Evolutionary conservation across 805 yeast genomes (phyloP).

Genomic region (Saccharomyces eubayanus): DNA sequence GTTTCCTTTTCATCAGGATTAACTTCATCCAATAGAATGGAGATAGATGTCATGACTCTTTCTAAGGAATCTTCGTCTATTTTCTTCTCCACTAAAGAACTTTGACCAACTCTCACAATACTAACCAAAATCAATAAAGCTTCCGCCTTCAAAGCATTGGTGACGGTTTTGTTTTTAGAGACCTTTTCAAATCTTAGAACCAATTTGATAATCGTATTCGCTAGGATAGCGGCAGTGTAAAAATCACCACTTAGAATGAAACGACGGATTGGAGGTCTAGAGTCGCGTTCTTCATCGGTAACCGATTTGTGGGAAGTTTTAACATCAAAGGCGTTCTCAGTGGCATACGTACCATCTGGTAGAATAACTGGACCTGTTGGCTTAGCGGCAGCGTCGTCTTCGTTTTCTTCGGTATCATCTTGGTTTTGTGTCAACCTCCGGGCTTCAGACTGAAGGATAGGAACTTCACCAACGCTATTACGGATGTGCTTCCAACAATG

Average conservation of each 20-base stretch:
- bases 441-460: constrained; percentile 70
- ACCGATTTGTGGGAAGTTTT: constrained; percentile 81
- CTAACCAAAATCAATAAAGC: constrained; percentile 90
- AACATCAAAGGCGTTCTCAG: constrained; percentile 78
- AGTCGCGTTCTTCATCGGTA: constrained; percentile 41
- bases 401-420: constrained; percentile 24
- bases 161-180: constrained; percentile 43
- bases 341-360: constrained; percentile 99
- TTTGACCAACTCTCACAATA: constrained; percentile 78
- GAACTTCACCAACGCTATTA: constrained; percentile 79
- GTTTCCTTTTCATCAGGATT: constrained; percentile 37
- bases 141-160: constrained; percentile 88
- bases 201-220: constrained; percentile 82
- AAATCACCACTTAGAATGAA: constrained; percentile 81
- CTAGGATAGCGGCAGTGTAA: constrained; percentile 79
- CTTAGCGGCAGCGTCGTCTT: constrained; percentile 23
- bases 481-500: constrained; percentile 83
- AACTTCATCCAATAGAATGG: constrained; percentile 56
- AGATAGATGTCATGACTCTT: constrained; percentile 80
- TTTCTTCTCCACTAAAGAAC: constrained; percentile 55
- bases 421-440: constrained; percentile 35
- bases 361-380: constrained; percentile 68
- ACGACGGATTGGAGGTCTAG: constrained; percentile 68
- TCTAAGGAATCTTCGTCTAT: constrained; percentile 97
- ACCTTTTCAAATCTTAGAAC: constrained; percentile 64